These are phyloP conservation scores for Cytospora schulzeri DNA, from an alignment of 2,329 filamentous ascomycete species.

Conservation along the genomic window DNA sequence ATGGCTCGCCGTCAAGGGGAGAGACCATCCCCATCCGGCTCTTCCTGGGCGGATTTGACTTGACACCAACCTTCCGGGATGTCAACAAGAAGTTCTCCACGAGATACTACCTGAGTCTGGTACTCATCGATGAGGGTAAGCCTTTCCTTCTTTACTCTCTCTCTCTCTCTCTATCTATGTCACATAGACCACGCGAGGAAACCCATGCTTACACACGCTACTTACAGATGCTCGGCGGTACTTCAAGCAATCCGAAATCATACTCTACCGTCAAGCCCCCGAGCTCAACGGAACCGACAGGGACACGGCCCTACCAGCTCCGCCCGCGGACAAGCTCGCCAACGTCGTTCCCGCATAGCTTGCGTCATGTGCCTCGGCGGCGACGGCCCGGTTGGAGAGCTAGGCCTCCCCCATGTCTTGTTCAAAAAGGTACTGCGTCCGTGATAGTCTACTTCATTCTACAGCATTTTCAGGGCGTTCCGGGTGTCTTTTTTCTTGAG, in stretches of 20 bases:
- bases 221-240: constrained; percentile 86
- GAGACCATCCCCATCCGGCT: constrained; percentile 94
- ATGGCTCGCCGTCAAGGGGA: constrained; percentile 94
- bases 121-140: constrained; percentile 90
- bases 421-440: neutral
- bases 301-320: constrained; percentile 40
- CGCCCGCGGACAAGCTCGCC: constrained; percentile 45
- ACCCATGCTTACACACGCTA: constrained; percentile 28
- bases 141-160: neutral
- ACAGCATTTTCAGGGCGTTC: constrained; percentile 27
- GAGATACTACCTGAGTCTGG: constrained; percentile 93
- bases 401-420: neutral
- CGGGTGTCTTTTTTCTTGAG: neutral
- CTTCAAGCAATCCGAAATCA: constrained; percentile 99
- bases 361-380: neutral
- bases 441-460: constrained; percentile 2
- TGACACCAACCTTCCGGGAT: constrained; percentile 97
- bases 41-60: constrained; percentile 95
- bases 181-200: neutral
- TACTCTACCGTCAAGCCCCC: constrained; percentile 83
- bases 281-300: constrained; percentile 52
- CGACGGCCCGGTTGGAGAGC: neutral
- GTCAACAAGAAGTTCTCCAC: constrained; percentile 99
- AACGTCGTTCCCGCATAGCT: neutral
- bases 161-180: neutral